These are phyloP conservation scores for Vanrija pseudolonga DNA, from an alignment of 1,284 basidiomycete genomes.

Conservation along the genomic window DNA sequence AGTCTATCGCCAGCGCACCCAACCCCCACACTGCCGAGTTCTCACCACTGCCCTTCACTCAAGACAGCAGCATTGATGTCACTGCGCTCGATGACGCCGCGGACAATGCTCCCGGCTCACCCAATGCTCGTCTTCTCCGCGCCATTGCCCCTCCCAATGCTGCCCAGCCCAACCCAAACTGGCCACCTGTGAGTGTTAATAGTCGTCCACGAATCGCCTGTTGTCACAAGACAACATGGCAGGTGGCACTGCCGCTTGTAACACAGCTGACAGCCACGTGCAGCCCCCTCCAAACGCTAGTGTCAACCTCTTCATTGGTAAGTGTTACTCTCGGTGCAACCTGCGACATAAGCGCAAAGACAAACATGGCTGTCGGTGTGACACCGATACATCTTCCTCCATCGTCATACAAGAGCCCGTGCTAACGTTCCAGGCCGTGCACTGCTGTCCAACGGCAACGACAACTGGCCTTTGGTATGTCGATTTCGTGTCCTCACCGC, in stretches of 20 bases:
- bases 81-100: constrained; percentile 25
- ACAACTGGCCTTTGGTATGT: constrained; percentile 48
- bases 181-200: constrained; percentile 36
- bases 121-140: constrained; percentile 38
- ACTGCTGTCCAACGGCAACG: constrained; percentile 43
- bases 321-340: constrained; percentile 6
- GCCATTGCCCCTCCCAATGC: constrained; percentile 45
- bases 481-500: not conserved
- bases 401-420: not conserved
- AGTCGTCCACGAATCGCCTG: not conserved
- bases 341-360: too few species aligned
- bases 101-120: constrained; percentile 39
- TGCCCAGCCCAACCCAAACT: constrained; percentile 34
- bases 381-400: not conserved
- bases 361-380: not conserved
- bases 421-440: constrained; percentile 30
- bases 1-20: constrained; percentile 40
- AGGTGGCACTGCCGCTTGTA: constrained; percentile 21
- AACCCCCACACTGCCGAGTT: constrained; percentile 43
- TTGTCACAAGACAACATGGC: not conserved
- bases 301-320: constrained; percentile 47
- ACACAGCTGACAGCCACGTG: constrained; percentile 4
- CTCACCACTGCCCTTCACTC: constrained; percentile 27
- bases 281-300: constrained; percentile 47
- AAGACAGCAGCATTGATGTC: constrained; percentile 31